A percentile compares a stretch with the other conserved stretches of the same genome.
These are phyloP conservation scores for Cutaneotrichosporon sp. DNA, from an alignment of 1,284 basidiomycete genomes.

Conservation along the genomic window DNA sequence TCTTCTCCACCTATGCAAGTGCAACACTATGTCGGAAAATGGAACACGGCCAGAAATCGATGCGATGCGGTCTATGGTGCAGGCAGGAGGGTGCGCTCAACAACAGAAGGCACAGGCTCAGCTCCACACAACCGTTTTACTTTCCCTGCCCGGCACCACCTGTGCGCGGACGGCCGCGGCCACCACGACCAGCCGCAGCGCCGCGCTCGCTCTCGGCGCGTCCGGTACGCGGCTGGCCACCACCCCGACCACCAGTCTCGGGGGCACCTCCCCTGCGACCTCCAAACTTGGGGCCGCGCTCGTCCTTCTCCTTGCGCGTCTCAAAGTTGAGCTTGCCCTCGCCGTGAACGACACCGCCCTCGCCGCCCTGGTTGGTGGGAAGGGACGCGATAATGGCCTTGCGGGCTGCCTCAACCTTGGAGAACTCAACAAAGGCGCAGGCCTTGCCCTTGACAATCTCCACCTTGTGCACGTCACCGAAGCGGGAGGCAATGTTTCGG, in stretches of 20 bases:
- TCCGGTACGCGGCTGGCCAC: conserved; percentile 7
- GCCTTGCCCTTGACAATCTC: conserved; percentile 84
- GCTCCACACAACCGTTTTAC: conserved; percentile 3
- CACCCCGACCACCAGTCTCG: conserved; percentile 9
- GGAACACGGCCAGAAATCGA: conserved; percentile 2
- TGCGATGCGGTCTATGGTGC: conserved; percentile 3
- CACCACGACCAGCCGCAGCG: conserved; percentile 6
- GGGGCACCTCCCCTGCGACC: conserved; percentile 13
- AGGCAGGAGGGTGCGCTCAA: not conserved
- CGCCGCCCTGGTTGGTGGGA: conserved; percentile 64
- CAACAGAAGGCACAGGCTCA: not conserved
- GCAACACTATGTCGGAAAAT: conserved; percentile 7
- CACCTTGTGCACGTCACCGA: conserved; percentile 80
- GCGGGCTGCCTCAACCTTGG: conserved; percentile 68
- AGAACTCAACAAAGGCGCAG: conserved; percentile 93
- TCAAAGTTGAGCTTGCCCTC: conserved; percentile 69
- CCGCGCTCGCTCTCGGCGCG: conserved; percentile 3
- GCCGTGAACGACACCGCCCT: conserved; percentile 71
- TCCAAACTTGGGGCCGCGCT: conserved; percentile 50
- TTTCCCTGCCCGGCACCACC: conserved; percentile 14
- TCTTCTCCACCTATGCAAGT: conserved; percentile 1
- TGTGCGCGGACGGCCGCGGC: conserved; percentile 18
- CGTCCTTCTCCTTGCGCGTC: conserved; percentile 80
- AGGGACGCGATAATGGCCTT: conserved; percentile 75
- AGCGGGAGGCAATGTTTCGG: conserved; percentile 60